phyloP scores from a whole-genome alignment of 2,329 filamentous ascomycete genomes.

The Purpureocillium lavendulum region DNA sequence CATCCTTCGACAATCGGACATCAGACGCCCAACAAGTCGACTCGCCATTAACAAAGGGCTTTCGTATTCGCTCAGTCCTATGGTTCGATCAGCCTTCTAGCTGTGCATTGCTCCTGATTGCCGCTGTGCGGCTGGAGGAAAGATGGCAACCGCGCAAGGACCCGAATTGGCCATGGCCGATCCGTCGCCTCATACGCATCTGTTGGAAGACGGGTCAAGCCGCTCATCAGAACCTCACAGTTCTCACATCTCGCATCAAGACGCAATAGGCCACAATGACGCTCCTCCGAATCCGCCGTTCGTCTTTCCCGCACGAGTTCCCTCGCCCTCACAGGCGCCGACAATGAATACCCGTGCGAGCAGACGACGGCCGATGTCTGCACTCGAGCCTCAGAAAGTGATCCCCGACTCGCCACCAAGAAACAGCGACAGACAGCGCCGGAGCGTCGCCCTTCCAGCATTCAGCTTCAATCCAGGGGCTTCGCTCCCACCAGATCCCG shows the following conservation, averaged over 20 bases:
- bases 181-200: slow-evolving; percentile 14
- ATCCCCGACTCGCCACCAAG: slow-evolving; percentile 21
- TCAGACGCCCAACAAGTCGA: background rate
- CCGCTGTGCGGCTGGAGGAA: slow-evolving; percentile 39
- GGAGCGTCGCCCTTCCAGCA: slow-evolving; percentile 37
- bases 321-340: slow-evolving; percentile 35
- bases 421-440: slow-evolving; percentile 14
- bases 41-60: background rate
- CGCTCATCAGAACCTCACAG: background rate
- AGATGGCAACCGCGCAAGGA: slow-evolving; percentile 32
- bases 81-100: slow-evolving; percentile 29
- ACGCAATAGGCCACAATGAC: slow-evolving; percentile 8
- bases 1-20: background rate
- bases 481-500: slow-evolving; percentile 22
- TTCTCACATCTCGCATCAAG: background rate
- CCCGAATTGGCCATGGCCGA: slow-evolving; percentile 25
- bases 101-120: slow-evolving; percentile 33
- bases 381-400: slow-evolving; percentile 35
- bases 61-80: slow-evolving; percentile 17
- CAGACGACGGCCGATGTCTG: slow-evolving; percentile 44
- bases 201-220: background rate
- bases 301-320: slow-evolving; percentile 47
- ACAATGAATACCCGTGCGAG: slow-evolving; percentile 38
- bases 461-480: slow-evolving; percentile 50
- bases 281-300: slow-evolving; percentile 54